These are phyloP conservation scores for Xylaria sp. DNA, from an alignment of 2,329 filamentous ascomycete genomes.

Conservation along the genomic window DNA sequence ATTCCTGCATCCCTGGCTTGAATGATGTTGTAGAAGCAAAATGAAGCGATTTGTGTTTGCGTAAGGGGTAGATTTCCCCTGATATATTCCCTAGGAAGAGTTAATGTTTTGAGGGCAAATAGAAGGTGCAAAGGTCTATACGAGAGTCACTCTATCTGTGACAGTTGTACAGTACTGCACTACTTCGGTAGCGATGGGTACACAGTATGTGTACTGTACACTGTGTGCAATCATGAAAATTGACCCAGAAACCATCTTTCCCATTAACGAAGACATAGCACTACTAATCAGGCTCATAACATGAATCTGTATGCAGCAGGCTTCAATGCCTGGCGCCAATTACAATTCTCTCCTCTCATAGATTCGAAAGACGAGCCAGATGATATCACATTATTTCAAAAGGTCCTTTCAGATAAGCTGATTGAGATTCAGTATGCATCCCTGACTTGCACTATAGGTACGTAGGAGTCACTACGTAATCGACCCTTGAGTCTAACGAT, in stretches of 20 bases:
- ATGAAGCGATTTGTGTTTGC: background rate
- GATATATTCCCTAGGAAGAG: background rate
- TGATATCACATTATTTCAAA: conserved; percentile 60
- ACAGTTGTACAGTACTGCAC: background rate
- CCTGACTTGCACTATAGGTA: conserved; percentile 61
- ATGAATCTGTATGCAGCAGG: conserved; percentile 66
- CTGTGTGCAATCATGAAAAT: background rate
- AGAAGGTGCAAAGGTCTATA: conserved; percentile 6
- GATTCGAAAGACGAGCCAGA: conserved; percentile 52
- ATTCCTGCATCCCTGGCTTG: background rate
- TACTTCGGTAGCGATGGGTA: background rate
- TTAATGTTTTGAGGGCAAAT: background rate
- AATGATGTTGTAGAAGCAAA: background rate
- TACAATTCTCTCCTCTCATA: conserved; percentile 52
- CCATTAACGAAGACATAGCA: conserved; percentile 2
- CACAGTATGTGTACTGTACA: background rate
- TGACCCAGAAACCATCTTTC: background rate
- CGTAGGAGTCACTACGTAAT: conserved; percentile 37
- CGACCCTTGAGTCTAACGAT: conserved; percentile 1
- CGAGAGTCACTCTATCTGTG: background rate
- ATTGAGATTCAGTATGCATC: conserved; percentile 49
- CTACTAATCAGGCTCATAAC: background rate
- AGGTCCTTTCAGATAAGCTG: conserved; percentile 52
- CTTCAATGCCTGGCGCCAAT: conserved; percentile 69
- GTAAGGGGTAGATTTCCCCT: background rate